A percentile compares a stretch with the other conserved stretches of the same genome.
phyloP scores from a whole-genome alignment of 805 yeast species.

The Wickerhamiella spandovensis region DNA sequence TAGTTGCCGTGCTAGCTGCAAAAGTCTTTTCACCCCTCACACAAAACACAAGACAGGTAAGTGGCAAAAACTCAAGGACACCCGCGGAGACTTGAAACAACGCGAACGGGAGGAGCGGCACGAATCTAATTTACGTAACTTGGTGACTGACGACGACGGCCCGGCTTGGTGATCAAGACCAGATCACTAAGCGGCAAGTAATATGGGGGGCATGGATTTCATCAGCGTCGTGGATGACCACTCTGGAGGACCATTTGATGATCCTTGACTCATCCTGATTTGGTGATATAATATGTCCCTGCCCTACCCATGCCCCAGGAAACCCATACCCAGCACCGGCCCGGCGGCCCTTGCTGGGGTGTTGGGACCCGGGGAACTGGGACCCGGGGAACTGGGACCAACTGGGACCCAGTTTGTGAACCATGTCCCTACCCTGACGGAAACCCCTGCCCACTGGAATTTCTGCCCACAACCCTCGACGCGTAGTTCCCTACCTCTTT shows the following conservation, averaged over 20 bases:
- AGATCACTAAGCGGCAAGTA: conserved; percentile 10
- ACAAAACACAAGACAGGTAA: neutral
- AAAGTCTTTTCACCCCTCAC: conserved; percentile 3
- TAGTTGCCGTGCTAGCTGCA: neutral
- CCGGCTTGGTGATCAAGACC: neutral
- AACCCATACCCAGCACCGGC: neutral
- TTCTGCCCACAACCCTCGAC: neutral
- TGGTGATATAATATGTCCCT: neutral
- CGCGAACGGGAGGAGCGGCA: neutral
- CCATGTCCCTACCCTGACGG: too few relatives aligned
- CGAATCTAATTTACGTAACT: conserved; percentile 4
- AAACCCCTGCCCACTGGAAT: neutral
- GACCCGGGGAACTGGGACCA: too few relatives aligned
- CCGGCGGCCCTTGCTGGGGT: too few relatives aligned
- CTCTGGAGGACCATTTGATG: conserved; percentile 1
- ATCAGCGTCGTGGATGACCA: neutral
- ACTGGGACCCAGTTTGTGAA: too few relatives aligned
- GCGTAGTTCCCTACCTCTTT: neutral
- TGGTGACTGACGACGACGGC: neutral
- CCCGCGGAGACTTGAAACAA: neutral
- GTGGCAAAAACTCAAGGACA: neutral
- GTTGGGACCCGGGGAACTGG: too few relatives aligned
- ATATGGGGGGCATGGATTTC: conserved; percentile 1
- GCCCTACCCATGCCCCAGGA: neutral
- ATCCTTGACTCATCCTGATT: conserved; percentile 5